phyloP scores from a whole-genome alignment of 2,329 filamentous ascomycete species.

The Huntiella abstrusa region DNA sequence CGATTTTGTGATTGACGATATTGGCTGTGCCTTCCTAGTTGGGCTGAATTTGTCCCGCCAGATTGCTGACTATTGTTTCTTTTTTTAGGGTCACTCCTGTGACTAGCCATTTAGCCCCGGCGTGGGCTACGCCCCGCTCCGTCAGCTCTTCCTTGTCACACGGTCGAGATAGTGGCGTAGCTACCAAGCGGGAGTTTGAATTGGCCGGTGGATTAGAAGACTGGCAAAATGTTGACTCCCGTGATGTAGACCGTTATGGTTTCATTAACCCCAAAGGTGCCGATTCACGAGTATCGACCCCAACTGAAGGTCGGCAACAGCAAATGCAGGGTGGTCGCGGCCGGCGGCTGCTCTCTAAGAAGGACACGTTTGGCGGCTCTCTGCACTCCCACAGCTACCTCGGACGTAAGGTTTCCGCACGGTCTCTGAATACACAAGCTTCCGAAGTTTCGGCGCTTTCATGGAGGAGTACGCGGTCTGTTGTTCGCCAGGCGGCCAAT shows the following conservation, averaged over 20 bases:
- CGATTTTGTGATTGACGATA: too few relatives aligned
- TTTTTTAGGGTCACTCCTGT: slow-evolving; percentile 10
- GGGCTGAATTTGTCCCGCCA: slow-evolving; percentile 2
- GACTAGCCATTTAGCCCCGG: slow-evolving; percentile 16
- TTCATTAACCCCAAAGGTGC: slow-evolving; percentile 33
- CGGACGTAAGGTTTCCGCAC: slow-evolving; percentile 34
- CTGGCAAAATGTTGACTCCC: slow-evolving; percentile 44
- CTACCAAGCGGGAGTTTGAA: slow-evolving; percentile 23
- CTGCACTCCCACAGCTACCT: slow-evolving; percentile 14
- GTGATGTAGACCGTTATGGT: slow-evolving; percentile 47
- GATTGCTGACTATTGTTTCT: slow-evolving; percentile 2
- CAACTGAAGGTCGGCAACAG: slow-evolving; percentile 17
- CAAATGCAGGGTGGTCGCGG: slow-evolving; percentile 16
- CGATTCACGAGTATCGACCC: slow-evolving; percentile 23
- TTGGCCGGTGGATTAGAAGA: slow-evolving; percentile 43
- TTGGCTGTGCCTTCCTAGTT: slow-evolving; percentile 10
- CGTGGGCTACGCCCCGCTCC: slow-evolving; percentile 22
- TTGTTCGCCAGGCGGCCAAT: slow-evolving; percentile 39
- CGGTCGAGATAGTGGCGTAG: slow-evolving; percentile 23
- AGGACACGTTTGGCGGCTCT: slow-evolving; percentile 17
- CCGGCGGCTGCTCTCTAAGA: slow-evolving; percentile 22
- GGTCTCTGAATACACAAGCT: slow-evolving; percentile 38
- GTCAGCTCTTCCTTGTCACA: slow-evolving; percentile 23
- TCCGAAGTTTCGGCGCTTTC: slow-evolving; percentile 33
- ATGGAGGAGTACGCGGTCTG: slow-evolving; percentile 33